Evolutionary conservation across 768 basidiomycete genomes (phyloP).

Genomic region (Daedalea quercina): DNA sequence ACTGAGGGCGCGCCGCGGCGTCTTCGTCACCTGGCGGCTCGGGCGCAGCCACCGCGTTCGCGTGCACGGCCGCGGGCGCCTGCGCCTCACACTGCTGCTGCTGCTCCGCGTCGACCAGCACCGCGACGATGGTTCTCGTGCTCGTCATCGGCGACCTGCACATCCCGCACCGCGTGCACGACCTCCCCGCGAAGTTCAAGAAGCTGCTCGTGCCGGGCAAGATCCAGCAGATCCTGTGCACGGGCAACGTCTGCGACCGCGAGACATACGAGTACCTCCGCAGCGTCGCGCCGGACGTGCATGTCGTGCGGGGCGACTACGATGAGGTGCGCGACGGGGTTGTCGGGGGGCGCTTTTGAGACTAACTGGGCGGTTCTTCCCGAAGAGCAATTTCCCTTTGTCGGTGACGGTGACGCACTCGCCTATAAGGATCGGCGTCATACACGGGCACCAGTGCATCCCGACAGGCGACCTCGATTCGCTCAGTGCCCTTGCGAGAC

Average conservation of each 20-base stretch:
- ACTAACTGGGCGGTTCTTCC: no score
- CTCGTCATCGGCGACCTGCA: slow-evolving; percentile 90
- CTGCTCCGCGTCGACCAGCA: no score
- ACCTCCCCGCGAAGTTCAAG: slow-evolving; percentile 94
- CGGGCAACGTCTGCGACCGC: slow-evolving; percentile 94
- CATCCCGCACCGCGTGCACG: slow-evolving; percentile 86
- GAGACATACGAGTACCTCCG: slow-evolving; percentile 96
- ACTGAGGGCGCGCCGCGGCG: no score
- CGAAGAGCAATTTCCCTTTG: slow-evolving; percentile 61
- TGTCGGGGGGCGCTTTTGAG: neutral
- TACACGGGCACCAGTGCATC: slow-evolving; percentile 92
- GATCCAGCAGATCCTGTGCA: slow-evolving; percentile 96
- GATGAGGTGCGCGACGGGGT: slow-evolving; percentile 65
- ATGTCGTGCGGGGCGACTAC: slow-evolving; percentile 90
- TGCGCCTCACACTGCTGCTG: no score
- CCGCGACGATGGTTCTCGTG: slow-evolving; percentile 73
- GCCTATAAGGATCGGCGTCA: slow-evolving; percentile 85
- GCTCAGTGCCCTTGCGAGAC: slow-evolving; percentile 80
- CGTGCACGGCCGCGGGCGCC: no score
- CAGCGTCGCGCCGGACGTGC: slow-evolving; percentile 89
- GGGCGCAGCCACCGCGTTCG: no score
- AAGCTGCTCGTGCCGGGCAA: slow-evolving; percentile 87
- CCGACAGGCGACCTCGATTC: slow-evolving; percentile 90
- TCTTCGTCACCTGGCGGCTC: no score
- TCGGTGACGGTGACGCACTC: slow-evolving; percentile 76